Conservation (phyloP, 176 grass and related monocot genomes). For the Triticum timopheevii region DNA sequence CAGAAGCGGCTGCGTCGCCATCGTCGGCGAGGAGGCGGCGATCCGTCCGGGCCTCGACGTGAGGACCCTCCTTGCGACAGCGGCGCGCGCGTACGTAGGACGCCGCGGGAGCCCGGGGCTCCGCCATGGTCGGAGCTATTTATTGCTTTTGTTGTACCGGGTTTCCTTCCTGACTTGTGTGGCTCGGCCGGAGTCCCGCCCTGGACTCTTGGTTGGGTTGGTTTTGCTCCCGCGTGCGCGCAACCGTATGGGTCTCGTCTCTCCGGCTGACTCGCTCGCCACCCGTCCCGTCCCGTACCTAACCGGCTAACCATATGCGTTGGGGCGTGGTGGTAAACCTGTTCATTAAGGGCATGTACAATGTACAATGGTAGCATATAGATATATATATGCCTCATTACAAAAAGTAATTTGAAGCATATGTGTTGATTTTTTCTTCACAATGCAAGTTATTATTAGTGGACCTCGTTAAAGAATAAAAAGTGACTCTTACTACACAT, state of each 20-base stretch:
- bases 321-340: not conserved
- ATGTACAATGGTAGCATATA: too few relatives aligned
- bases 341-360: too few relatives aligned
- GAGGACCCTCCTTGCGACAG: not conserved
- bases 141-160: not conserved
- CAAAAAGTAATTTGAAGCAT: too few relatives aligned
- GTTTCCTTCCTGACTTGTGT: not conserved
- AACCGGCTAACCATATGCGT: too few relatives aligned
- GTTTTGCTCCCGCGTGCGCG: not conserved
- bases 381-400: too few relatives aligned
- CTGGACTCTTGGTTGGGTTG: not conserved
- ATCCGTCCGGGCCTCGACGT: not conserved
- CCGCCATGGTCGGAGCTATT: slow-evolving; percentile 13
- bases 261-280: not conserved
- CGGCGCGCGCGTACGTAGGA: slow-evolving; percentile 20
- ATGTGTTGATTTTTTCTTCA: too few relatives aligned
- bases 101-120: not conserved
- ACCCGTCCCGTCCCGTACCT: not conserved
- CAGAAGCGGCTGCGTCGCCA: slow-evolving; percentile 15
- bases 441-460: too few relatives aligned
- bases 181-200: not conserved
- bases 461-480: too few relatives aligned
- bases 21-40: not conserved
- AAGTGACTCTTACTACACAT: too few relatives aligned
- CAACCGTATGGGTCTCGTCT: not conserved